A percentile compares a stretch with the other conserved stretches of the same genome.
Conservation (phyloP, 208 protist genomes). For the Leishmania arabica region DNA sequence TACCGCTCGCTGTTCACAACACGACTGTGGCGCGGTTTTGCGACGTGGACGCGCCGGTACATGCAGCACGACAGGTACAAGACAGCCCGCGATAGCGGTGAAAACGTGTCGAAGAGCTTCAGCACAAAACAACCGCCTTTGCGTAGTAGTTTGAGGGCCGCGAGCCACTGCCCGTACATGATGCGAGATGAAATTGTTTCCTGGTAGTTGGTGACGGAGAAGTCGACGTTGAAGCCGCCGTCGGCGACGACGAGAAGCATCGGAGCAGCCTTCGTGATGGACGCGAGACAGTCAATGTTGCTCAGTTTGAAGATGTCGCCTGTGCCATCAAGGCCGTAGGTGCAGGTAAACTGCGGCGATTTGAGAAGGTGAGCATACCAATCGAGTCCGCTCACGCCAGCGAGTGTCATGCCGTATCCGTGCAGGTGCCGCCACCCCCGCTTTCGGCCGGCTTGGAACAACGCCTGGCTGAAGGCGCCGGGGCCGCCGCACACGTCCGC, state of each 20-base stretch:
- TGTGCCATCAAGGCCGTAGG: constrained; percentile 85
- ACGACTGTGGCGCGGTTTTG: constrained; percentile 90
- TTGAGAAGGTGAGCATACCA: constrained; percentile 80
- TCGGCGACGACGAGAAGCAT: constrained; percentile 90
- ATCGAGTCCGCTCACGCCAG: constrained; percentile 56
- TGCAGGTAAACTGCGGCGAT: constrained; percentile 53
- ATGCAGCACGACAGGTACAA: constrained; percentile 85
- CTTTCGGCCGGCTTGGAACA: constrained; percentile 47
- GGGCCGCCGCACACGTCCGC: constrained; percentile 91
- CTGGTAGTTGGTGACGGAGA: constrained; percentile 80
- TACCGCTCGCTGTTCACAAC: constrained; percentile 93
- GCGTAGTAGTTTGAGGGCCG: constrained; percentile 71
- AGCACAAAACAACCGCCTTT: constrained; percentile 79
- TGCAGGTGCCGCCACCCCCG: constrained; percentile 44
- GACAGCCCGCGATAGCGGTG: constrained; percentile 68
- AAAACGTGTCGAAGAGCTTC: constrained; percentile 93
- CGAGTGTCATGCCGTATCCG: constrained; percentile 89
- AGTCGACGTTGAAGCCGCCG: constrained; percentile 83
- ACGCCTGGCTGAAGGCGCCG: constrained; percentile 85
- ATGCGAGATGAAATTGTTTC: constrained; percentile 90
- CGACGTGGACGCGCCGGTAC: constrained; percentile 83
- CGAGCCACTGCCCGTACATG: constrained; percentile 83
- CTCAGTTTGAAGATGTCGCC: constrained; percentile 80
- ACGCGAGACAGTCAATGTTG: constrained; percentile 80
- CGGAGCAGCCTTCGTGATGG: constrained; percentile 33